A percentile compares a stretch with the other conserved stretches of the same genome.
Conservation (phyloP, 495 filamentous ascomycete species). For the Penicillium malachiteum region DNA sequence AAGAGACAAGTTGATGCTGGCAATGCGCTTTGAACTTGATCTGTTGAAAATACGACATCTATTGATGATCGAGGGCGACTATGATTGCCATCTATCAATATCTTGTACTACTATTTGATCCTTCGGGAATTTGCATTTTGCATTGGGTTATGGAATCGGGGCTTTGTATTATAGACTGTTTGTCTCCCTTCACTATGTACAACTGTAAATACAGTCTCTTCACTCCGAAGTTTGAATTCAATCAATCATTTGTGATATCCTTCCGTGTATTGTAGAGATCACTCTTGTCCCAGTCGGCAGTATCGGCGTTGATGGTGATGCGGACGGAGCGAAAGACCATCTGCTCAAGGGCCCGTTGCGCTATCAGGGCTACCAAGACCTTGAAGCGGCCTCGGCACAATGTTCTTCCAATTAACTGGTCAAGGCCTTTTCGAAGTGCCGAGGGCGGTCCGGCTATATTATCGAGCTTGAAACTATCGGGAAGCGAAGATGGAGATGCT, state of each 20-base stretch:
- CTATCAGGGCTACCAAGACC: no score
- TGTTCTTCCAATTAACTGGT: no score
- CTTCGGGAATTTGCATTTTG: constrained; percentile 7
- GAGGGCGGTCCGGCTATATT: no score
- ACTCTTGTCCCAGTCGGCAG: no score
- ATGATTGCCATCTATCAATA: constrained; percentile 3
- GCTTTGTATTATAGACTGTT: constrained; percentile 23
- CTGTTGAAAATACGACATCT: constrained; percentile 4
- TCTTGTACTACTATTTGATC: constrained; percentile 8
- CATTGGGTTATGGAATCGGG: constrained; percentile 14
- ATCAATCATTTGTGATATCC: background rate
- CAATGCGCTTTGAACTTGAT: constrained; percentile 14
- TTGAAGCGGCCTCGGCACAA: no score
- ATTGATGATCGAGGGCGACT: constrained; percentile 18
- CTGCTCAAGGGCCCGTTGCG: no score
- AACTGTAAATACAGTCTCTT: constrained; percentile 23
- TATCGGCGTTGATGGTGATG: no score
- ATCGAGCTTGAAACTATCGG: no score
- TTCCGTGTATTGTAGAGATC: no score
- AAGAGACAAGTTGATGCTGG: constrained; percentile 34
- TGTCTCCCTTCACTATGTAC: constrained; percentile 12
- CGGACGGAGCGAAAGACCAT: no score
- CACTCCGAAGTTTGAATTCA: constrained; percentile 2
- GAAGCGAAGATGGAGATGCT: no score
- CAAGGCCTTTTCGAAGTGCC: no score